phyloP scores from a whole-genome alignment of 192 early-diverging fungal species.

The Rhizophagus clarus region DNA sequence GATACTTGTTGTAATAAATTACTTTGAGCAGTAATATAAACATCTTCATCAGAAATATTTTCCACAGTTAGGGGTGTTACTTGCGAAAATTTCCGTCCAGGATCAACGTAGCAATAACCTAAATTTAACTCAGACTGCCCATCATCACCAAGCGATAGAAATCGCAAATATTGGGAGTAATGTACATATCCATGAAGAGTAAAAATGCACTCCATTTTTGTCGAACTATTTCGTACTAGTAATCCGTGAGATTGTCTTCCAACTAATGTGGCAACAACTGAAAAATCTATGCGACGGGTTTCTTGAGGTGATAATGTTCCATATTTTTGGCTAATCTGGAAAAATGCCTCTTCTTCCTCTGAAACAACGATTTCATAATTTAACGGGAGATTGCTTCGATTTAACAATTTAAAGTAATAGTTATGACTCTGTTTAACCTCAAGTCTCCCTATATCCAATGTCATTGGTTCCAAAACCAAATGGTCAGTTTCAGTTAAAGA shows the following conservation, averaged over 20 bases:
- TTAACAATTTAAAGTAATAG: conserved; percentile 60
- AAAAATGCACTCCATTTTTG: conserved; percentile 41
- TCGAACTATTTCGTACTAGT: conserved; percentile 43
- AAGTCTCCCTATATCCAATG: conserved; percentile 55
- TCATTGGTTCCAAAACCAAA: conserved; percentile 43
- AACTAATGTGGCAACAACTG: conserved; percentile 45
- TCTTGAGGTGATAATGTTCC: conserved; percentile 56
- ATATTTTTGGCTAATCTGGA: conserved; percentile 38
- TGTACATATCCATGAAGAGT: conserved; percentile 57
- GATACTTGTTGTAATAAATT: conserved; percentile 81
- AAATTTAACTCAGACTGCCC: conserved; percentile 67
- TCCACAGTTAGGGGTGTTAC: conserved; percentile 68
- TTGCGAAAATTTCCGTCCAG: conserved; percentile 71
- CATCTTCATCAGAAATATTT: conserved; percentile 68
- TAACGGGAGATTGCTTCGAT: conserved; percentile 34
- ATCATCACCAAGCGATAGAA: conserved; percentile 63
- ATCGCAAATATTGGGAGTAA: conserved; percentile 57
- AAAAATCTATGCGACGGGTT: conserved; percentile 59
- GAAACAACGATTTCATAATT: conserved; percentile 42
- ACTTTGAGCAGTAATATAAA: conserved; percentile 73
- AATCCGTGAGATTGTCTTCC: conserved; percentile 61
- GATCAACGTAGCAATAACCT: conserved; percentile 81
- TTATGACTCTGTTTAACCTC: conserved; percentile 47
- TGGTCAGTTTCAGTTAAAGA: conserved; percentile 6
- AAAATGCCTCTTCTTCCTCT: conserved; percentile 32